Base-by-base conservation (phyloP, 2,329 filamentous ascomycete species). In the Colletotrichum sp. region DNA sequence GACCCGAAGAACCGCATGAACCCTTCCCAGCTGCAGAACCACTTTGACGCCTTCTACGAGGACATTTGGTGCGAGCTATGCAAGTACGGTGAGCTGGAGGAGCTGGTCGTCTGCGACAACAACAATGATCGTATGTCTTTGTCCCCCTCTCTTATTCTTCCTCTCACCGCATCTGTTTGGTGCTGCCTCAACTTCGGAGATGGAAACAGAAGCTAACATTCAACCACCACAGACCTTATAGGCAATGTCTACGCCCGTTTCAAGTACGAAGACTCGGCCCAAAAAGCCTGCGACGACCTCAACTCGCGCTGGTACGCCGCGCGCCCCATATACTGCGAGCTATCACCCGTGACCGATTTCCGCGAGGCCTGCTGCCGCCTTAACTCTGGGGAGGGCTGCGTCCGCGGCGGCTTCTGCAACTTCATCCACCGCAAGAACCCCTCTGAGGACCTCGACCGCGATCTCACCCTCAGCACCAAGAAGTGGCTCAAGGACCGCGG, bases 1-100 rank as follows among this genome's bases (percentile, higher is more conserved):
- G 96, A 98, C 84, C 93, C 94, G 62, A 97, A 98, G 88, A 97
- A 93, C 89, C 97, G 96, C 87, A 98, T 99, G 94, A 98, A 98
- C 87, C 88, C 95, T 8, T 93, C 92, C 79, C 97, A 99, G 89
- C 93, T 98, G 83, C 96, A 98, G 86, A 98, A 98, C 88, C 97
- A 99, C 90, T 99, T 99, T 83, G 97, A 99, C 86, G 97, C 97
- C 81, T 99, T 99, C 85, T 99, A 99, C 89, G 97, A 99, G 88
- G 97, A 99, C 84, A 95, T 99, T 78, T 99, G 97, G 96, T 98
- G 96, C 87, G 97, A 99, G 90, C 95, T 99, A 88, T 98, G 97
- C 93, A 95, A 98, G 86, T 99, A 97, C 84, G 97, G 97, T 78
- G 95, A 98, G 86, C 90, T 98, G 43, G 97, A 99, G 86, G 97